phyloP scores from a whole-genome alignment of 169 alveolate species.

The Plasmodium malariae region DNA sequence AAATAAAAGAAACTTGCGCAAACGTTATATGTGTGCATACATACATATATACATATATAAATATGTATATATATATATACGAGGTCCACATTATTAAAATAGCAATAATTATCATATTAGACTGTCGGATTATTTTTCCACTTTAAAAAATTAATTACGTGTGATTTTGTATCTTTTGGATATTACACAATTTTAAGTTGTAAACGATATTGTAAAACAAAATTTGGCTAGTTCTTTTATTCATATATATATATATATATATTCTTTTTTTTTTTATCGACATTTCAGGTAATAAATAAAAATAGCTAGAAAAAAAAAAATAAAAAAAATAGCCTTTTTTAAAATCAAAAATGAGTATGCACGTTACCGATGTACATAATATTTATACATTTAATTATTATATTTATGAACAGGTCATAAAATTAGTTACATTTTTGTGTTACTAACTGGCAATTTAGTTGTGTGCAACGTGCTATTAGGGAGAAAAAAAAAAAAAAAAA shows the following conservation, averaged over 20 bases:
- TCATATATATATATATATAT: too few relatives aligned
- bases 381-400: slow-evolving; percentile 2
- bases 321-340: slow-evolving; percentile 9
- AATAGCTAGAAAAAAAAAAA: slow-evolving; percentile 17
- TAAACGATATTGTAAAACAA: too few relatives aligned
- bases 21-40: too few relatives aligned
- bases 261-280: not conserved
- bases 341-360: not conserved
- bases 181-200: not conserved
- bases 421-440: not conserved
- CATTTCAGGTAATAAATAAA: not conserved
- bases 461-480: not conserved
- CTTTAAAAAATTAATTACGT: not conserved
- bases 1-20: too few relatives aligned
- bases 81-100: not conserved
- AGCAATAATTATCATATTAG: not conserved
- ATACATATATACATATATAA: too few relatives aligned
- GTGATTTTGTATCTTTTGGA: not conserved
- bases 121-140: not conserved
- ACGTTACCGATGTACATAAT: slow-evolving; percentile 10
- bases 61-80: too few relatives aligned
- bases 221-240: slow-evolving; percentile 14
- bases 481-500: not conserved
- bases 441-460: not conserved
- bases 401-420: slow-evolving; percentile 38